Evolutionary conservation across 1,284 basidiomycete species (phyloP).

Genomic region (Melampsora allii-populina): DNA sequence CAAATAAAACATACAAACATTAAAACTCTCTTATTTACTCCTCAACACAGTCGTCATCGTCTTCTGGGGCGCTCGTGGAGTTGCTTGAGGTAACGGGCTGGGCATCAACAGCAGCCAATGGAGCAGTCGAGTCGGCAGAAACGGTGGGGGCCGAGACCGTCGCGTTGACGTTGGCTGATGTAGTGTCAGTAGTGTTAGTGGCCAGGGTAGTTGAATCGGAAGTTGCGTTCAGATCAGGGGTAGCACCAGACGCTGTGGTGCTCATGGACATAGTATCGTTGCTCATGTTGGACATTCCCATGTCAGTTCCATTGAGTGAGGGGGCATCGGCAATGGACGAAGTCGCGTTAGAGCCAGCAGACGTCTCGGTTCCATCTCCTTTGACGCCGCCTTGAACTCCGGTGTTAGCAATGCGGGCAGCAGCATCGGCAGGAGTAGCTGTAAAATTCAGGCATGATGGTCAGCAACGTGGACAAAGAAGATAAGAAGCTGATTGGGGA

Average conservation of each 20-base stretch:
- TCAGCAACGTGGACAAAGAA: background rate
- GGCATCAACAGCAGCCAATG: too few relatives aligned
- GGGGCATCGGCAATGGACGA: background rate
- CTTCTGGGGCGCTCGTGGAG: too few relatives aligned
- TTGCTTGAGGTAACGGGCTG: too few relatives aligned
- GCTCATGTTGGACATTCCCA: background rate
- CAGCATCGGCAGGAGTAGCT: constrained; percentile 26
- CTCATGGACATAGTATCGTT: background rate
- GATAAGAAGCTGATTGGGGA: background rate
- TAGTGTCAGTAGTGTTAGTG: too few relatives aligned
- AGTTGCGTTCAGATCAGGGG: background rate
- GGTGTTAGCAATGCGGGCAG: background rate
- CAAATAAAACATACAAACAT: too few relatives aligned
- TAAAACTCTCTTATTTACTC: too few relatives aligned
- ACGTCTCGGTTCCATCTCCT: too few relatives aligned
- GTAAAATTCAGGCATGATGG: background rate
- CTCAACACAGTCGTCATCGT: too few relatives aligned
- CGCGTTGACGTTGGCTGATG: too few relatives aligned
- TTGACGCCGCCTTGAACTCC: too few relatives aligned
- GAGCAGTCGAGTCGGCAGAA: too few relatives aligned
- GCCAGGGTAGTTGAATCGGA: background rate
- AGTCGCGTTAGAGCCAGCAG: background rate
- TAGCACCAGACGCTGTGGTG: background rate
- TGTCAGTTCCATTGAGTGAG: background rate
- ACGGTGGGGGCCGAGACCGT: too few relatives aligned